Evolutionary conservation across 495 filamentous ascomycete species (phyloP), one percentile per base, ranked within the genome.

Genomic region (Glutinoglossum americanum): DNA sequence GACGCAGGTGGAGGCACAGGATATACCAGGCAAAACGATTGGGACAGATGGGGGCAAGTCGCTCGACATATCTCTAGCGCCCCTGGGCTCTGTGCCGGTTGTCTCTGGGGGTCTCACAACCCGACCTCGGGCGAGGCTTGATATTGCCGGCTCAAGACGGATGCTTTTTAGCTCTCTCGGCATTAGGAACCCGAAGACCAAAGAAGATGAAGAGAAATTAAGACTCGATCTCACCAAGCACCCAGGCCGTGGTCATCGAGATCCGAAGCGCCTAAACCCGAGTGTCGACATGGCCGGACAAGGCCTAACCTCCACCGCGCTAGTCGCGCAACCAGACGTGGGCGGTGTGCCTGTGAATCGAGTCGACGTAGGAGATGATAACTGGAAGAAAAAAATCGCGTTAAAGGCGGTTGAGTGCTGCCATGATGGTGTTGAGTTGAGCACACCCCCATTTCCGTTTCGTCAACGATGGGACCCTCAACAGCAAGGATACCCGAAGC

Each of bases 371-470:
- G 53, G 59, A 27, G 67, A 72, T n/a, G 60, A 68, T 6, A 71
- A 71, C 41, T 97, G 90, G 90, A 78, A 77, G 60, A 65, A 79
- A 9, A 90, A 81, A 64, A 81, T 96, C 37, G 75, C 71, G 44
- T 65, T 85, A 30, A 77, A 75, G 55, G 90, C 88, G 49, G 82
- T 88, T 11, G 92, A 98, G 65, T 96, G 92, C 66, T 77, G 82
- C 60, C 69, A 80, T 54, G 80, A 88, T 25, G 80, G 79, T n/a
- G 71, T 89, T 53, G 70, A 79, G 57, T 72, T 95, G 33, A 87
- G 78, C 57, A 75, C 81, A 23, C 89, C 92, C 0, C 85, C 85
- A 2, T 97, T 94, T 64, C 92, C 92, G 0, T 98, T 97, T 62
- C 71, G 81, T 13, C 87, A 94, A 66, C 80, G 84, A 55, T 95